A percentile compares a stretch with the other conserved stretches of the same genome.
These are phyloP conservation scores for Asterionellopsis glacialis DNA, from an alignment of 108 stramenopile species.

Conservation along the genomic window DNA sequence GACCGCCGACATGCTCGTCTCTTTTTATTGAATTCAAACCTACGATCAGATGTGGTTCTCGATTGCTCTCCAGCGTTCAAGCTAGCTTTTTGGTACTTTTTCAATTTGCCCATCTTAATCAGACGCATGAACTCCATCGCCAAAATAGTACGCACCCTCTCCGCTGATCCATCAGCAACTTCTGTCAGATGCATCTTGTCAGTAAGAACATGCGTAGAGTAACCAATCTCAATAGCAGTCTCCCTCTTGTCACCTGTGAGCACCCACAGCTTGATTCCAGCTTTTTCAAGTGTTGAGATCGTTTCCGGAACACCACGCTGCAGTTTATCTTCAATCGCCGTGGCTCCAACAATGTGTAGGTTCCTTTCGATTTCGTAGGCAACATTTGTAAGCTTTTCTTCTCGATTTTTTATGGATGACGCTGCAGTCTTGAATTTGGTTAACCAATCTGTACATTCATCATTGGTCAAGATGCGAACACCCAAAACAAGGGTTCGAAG, in stretches of 20 bases:
- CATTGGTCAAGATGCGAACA: conserved; percentile 69
- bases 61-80: conserved; percentile 1
- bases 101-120: conserved; percentile 77
- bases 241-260: conserved; percentile 98
- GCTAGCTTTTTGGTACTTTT: conserved; percentile 47
- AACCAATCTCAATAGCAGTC: conserved; percentile 98
- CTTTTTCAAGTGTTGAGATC: conserved; percentile 86
- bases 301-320: conserved; percentile 94
- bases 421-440: conserved; percentile 63
- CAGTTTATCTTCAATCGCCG: conserved; percentile 96
- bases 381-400: conserved; percentile 61
- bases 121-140: conserved; percentile 84
- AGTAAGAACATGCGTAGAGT: conserved; percentile 86
- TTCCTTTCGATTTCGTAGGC: conserved; percentile 81
- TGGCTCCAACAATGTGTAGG: conserved; percentile 89
- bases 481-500: conserved; percentile 94
- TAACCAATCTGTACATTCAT: conserved; percentile 80
- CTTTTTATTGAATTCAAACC: conserved; percentile 23
- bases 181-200: conserved; percentile 90
- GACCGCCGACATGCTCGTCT: conserved; percentile 7
- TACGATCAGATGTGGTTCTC: neutral
- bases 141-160: conserved; percentile 56
- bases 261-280: conserved; percentile 96
- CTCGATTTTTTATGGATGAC: conserved; percentile 71
- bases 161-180: conserved; percentile 62